Base-by-base conservation (phyloP, 805 yeast species). In the Allodekkera sacchari region DNA sequence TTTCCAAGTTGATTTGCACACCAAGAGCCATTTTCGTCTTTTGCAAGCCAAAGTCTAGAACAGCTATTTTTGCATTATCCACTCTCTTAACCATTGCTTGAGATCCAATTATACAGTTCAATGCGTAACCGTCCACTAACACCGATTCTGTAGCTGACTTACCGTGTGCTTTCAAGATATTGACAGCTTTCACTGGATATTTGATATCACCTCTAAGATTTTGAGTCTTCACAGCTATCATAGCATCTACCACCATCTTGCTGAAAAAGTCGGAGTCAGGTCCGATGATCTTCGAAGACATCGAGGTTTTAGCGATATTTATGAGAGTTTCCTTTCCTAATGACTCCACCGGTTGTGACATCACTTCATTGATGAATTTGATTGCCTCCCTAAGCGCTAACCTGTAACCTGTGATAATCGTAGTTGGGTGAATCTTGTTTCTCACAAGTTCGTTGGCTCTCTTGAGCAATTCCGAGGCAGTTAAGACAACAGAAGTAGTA, bases 21-120 rank as follows among this genome's bases (percentile, higher is more conserved):
- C 99, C 99, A 77, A 92, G 77, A 25, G 96, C 96, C 96, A 92
- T 85, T 54, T 88, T 76, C 3, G 95, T 92, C 57, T 88, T 89
- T 57, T 94, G 98, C 52, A 92, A 66, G 60, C 94, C 89, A 58
- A 92, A 73, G 61, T 87, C 96, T 50, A 87, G 67, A 44, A 85
- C 76, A 3, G 96, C 96, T 45, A 87, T 83, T 46, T 77, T 78
- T 29, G 95, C 94, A 43, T 70, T 65, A 9, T 61, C 57, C 28
- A 87, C 64, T 31, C 69, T 65, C 49, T 81, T 84, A 41, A 75
- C 68, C 97, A 92, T 94, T 12, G 96, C 96, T 61, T 89, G 96
- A 10, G 95, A 83, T 2, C 96, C 98, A 36, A 92, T 83, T 0
- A 97, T 89, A 64, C 96, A 88, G 63, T 92, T 92, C 42, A 92